A percentile compares a stretch with the other conserved stretches of the same genome.
phyloP scores from a whole-genome alignment of 345 rosid genomes.

The Schrenkiella parvula region DNA sequence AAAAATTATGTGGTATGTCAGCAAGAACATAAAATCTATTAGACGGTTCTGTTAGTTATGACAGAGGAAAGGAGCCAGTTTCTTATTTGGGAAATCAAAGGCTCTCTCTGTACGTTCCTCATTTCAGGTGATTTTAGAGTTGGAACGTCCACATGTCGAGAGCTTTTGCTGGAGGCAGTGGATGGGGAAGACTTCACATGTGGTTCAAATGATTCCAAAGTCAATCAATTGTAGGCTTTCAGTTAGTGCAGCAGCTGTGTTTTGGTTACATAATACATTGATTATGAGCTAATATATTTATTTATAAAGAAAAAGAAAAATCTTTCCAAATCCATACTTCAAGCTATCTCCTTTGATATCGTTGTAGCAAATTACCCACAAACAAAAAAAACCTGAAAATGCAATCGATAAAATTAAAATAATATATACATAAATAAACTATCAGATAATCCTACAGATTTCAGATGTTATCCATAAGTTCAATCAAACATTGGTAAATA shows the following conservation, averaged over 20 bases:
- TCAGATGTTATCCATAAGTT: neutral
- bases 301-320: no score
- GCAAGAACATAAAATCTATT: neutral
- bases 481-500: neutral
- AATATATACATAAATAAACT: neutral
- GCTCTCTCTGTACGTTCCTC: no score
- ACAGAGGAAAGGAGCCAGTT: neutral
- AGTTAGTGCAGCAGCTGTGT: neutral
- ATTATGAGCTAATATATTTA: no score
- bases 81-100: neutral
- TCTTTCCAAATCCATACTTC: neutral
- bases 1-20: slow-evolving; percentile 56
- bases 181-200: slow-evolving; percentile 57
- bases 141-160: slow-evolving; percentile 54
- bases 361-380: neutral
- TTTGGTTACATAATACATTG: neutral
- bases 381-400: neutral
- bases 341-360: neutral
- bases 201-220: slow-evolving; percentile 37
- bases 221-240: slow-evolving; percentile 33
- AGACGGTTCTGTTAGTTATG: neutral
- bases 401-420: neutral
- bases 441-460: neutral
- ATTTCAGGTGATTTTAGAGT: slow-evolving; percentile 65
- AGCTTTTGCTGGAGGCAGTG: slow-evolving; percentile 48